These are phyloP conservation scores for Austroboletus festivus DNA, from an alignment of 768 basidiomycete genomes.

Conservation along the genomic window DNA sequence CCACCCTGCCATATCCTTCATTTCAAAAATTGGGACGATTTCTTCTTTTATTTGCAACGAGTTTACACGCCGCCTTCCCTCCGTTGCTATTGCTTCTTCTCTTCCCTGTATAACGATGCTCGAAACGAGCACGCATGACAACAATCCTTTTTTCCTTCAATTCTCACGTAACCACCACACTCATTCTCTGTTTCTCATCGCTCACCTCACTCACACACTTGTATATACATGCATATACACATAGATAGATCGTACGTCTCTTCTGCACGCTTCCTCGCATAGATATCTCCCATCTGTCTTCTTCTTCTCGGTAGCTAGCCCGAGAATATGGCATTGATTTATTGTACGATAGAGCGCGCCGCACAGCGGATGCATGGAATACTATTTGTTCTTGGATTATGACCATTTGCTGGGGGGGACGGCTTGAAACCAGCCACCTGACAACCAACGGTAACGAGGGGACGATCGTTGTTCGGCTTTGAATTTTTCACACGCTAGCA, in stretches of 20 bases:
- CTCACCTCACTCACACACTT: constrained; percentile 29
- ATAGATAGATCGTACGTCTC: constrained; percentile 32
- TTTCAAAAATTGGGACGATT: constrained; percentile 22
- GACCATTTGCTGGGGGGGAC: not conserved
- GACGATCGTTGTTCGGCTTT: not conserved
- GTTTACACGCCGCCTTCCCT: constrained; percentile 12
- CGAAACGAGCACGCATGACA: constrained; percentile 18
- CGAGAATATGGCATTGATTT: constrained; percentile 35
- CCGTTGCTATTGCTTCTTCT: constrained; percentile 2
- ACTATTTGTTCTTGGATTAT: constrained; percentile 28
- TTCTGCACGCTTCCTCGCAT: constrained; percentile 28
- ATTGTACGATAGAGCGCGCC: constrained; percentile 33
- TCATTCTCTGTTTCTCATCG: constrained; percentile 22
- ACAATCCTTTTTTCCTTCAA: constrained; percentile 18
- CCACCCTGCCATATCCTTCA: not conserved
- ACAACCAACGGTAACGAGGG: constrained; percentile 18
- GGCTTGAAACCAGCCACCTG: constrained; percentile 10
- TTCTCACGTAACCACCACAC: constrained; percentile 21
- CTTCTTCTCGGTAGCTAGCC: constrained; percentile 6
- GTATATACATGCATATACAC: constrained; percentile 38
- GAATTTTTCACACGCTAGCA: constrained; percentile 2
- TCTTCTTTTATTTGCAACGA: constrained; percentile 19
- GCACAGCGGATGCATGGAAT: constrained; percentile 31
- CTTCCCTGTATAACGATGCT: constrained; percentile 13
- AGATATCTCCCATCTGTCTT: constrained; percentile 22